phyloP scores from a whole-genome alignment of 345 rosid genomes.

The Garcia nutans region DNA sequence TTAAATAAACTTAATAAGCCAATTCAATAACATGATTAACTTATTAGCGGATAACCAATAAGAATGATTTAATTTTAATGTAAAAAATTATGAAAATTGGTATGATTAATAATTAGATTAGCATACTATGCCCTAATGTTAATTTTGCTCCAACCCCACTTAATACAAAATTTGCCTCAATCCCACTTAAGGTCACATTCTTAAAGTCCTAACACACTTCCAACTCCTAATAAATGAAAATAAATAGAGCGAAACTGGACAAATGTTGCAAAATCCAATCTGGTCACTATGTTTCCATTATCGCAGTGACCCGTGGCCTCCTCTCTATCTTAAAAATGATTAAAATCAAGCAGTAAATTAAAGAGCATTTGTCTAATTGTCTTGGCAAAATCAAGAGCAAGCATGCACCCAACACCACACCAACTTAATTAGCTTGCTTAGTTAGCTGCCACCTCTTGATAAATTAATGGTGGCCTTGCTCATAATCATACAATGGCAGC shows the following conservation, averaged over 20 bases:
- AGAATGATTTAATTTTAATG: no score
- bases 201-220: not conserved
- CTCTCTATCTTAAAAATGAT: not conserved
- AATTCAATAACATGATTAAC: no score
- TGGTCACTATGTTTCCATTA: not conserved
- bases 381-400: not conserved
- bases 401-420: no score
- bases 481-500: no score
- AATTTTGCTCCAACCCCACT: slow-evolving; percentile 1
- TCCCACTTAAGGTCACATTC: not conserved
- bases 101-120: no score
- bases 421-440: no score
- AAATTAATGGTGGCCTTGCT: no score
- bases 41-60: no score
- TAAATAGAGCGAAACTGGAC: not conserved
- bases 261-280: not conserved
- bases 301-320: not conserved
- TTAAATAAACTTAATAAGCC: no score
- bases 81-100: no score
- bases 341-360: not conserved
- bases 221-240: not conserved
- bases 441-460: no score
- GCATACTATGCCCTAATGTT: not conserved
- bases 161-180: not conserved
- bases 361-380: not conserved